Percentiles rank a stretch among this genome's conserved stretches.
Conservation (phyloP, 2,329 filamentous ascomycete genomes). For the Botrytis elliptica region DNA sequence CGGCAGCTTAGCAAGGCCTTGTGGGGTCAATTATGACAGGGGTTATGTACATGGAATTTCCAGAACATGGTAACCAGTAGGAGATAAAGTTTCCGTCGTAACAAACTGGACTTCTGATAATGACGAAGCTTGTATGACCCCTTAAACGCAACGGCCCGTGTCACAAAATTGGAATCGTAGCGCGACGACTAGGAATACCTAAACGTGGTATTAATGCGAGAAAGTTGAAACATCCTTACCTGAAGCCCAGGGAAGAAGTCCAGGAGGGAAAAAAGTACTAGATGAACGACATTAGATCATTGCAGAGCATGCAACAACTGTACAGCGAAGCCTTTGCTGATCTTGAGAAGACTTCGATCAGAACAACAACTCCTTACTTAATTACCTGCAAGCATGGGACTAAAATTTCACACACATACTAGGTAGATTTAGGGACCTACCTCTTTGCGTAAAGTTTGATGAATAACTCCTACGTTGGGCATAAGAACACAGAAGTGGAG, state of each 20-base stretch:
- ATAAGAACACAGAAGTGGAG: not conserved
- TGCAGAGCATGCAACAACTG: not conserved
- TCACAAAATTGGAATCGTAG: constrained; percentile 16
- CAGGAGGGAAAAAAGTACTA: not conserved
- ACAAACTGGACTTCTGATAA: constrained; percentile 3
- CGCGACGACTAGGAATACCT: constrained; percentile 5
- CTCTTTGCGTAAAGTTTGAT: constrained; percentile 16
- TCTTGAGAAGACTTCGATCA: constrained; percentile 4
- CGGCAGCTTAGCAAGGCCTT: constrained; percentile 16
- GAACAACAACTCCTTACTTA: not conserved
- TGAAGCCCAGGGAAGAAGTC: not conserved
- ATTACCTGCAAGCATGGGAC: constrained; percentile 6
- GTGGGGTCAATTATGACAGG: constrained; percentile 10
- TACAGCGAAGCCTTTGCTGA: constrained; percentile 6
- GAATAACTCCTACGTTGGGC: constrained; percentile 5
- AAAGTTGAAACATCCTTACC: constrained; percentile 6
- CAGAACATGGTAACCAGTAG: constrained; percentile 17
- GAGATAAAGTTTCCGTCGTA: constrained; percentile 13
- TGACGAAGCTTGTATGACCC: constrained; percentile 19
- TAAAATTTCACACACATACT: not conserved
- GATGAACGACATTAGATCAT: constrained; percentile 2
- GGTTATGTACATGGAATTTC: constrained; percentile 12
- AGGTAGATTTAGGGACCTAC: constrained; percentile 5
- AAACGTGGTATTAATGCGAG: constrained; percentile 15
- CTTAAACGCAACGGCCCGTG: constrained; percentile 22